phyloP scores from a whole-genome alignment of 768 basidiomycete genomes.

The Suillus spraguei region DNA sequence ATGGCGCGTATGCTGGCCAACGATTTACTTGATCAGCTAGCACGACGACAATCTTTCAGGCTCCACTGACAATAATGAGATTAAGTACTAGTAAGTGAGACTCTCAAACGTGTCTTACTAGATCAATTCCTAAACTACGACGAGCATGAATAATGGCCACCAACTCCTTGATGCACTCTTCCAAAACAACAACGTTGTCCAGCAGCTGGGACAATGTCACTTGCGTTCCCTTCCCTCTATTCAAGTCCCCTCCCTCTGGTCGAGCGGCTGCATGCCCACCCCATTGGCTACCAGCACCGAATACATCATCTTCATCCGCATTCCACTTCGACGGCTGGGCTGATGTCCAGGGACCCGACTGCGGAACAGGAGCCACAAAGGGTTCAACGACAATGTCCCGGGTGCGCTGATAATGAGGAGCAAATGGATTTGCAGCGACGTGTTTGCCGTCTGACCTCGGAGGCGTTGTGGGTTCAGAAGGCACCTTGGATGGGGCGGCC shows the following conservation, averaged over 20 bases:
- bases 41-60: not conserved
- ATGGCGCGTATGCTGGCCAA: not conserved
- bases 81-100: not conserved
- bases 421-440: constrained; percentile 76
- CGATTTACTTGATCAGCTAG: not conserved
- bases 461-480: constrained; percentile 49
- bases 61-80: not conserved
- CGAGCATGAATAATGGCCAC: constrained; percentile 84
- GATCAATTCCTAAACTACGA: constrained; percentile 82
- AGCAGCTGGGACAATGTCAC: constrained; percentile 83
- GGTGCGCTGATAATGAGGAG: constrained; percentile 82
- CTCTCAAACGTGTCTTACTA: constrained; percentile 68
- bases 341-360: constrained; percentile 67
- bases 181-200: constrained; percentile 93
- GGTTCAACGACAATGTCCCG: constrained; percentile 71
- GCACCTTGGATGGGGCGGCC: constrained; percentile 34
- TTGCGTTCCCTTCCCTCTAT: constrained; percentile 36
- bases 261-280: constrained; percentile 34
- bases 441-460: constrained; percentile 43
- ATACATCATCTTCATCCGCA: constrained; percentile 72
- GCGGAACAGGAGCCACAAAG: constrained; percentile 60
- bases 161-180: constrained; percentile 94
- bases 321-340: constrained; percentile 53
- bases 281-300: constrained; percentile 50
- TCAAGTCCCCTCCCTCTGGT: constrained; percentile 29